Conservation (phyloP, 257 asterid species). For the Handroanthus guayacan region DNA sequence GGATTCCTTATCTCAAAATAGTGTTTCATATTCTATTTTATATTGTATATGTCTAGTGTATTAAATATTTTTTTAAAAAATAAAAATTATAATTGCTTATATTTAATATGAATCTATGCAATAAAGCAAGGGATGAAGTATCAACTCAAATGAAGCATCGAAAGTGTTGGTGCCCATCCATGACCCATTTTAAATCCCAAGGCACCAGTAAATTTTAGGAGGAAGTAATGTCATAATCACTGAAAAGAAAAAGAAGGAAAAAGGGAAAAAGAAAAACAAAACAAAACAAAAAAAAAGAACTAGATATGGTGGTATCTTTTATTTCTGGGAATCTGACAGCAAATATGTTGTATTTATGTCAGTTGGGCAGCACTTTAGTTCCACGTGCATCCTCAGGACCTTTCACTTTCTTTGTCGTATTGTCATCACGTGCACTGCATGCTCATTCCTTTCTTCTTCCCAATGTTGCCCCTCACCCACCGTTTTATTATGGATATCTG, state of each 20-base stretch:
- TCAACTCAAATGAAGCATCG: too few species aligned
- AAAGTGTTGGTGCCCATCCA: too few species aligned
- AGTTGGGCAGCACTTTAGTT: not conserved
- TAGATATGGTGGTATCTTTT: too few species aligned
- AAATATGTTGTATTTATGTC: conserved; percentile 35
- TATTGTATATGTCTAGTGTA: too few species aligned
- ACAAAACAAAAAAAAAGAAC: too few species aligned
- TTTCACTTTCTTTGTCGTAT: conserved; percentile 19
- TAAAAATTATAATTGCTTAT: too few species aligned
- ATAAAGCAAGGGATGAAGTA: too few species aligned
- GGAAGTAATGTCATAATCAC: not conserved
- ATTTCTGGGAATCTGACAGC: conserved; percentile 21
- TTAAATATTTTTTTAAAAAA: too few species aligned
- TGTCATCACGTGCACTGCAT: conserved; percentile 37
- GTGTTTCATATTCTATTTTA: too few species aligned
- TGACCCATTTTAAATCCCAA: not conserved
- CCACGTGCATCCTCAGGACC: conserved; percentile 45
- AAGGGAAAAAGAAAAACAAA: not conserved
- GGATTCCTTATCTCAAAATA: too few species aligned
- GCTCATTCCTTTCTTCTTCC: not conserved
- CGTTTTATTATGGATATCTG: too few species aligned
- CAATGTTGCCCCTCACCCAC: not conserved
- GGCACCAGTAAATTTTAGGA: not conserved
- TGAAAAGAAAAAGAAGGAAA: not conserved
- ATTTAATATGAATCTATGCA: too few species aligned